Evolutionary conservation across 2,329 filamentous ascomycete genomes (phyloP).

Genomic region (Aureobasidium sp.): DNA sequence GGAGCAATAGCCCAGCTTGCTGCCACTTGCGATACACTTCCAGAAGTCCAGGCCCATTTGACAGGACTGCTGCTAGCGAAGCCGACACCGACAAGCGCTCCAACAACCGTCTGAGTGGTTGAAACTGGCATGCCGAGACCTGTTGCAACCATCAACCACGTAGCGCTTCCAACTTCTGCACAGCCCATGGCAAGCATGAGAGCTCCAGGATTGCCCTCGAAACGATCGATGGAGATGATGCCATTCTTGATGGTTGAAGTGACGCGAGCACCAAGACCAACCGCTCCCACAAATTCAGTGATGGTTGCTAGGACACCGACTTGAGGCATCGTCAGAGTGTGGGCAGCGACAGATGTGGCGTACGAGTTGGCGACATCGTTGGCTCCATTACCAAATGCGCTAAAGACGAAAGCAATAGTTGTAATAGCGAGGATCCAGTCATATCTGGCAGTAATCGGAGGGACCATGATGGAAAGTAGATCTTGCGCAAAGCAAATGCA

Average conservation of each 20-base stretch:
- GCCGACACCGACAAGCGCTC: slow-evolving; percentile 51
- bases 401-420: background rate
- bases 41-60: slow-evolving; percentile 24
- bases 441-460: background rate
- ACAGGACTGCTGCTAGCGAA: slow-evolving; percentile 36
- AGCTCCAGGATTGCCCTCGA: slow-evolving; percentile 37
- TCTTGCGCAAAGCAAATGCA: background rate
- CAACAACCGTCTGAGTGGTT: slow-evolving; percentile 53
- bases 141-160: slow-evolving; percentile 50
- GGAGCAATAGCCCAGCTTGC: slow-evolving; percentile 41
- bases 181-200: slow-evolving; percentile 37
- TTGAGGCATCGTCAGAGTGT: slow-evolving; percentile 24
- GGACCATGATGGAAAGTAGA: background rate
- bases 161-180: slow-evolving; percentile 37
- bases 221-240: slow-evolving; percentile 43
- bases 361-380: slow-evolving; percentile 43
- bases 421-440: background rate
- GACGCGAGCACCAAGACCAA: slow-evolving; percentile 44
- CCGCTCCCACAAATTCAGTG: slow-evolving; percentile 45
- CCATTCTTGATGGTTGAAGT: slow-evolving; percentile 54
- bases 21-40: background rate
- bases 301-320: slow-evolving; percentile 39
- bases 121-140: slow-evolving; percentile 49
- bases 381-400: background rate
- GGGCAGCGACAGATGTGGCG: slow-evolving; percentile 42